phyloP scores from a whole-genome alignment of 306 rosid genomes.

The Lathyrus sativus region DNA sequence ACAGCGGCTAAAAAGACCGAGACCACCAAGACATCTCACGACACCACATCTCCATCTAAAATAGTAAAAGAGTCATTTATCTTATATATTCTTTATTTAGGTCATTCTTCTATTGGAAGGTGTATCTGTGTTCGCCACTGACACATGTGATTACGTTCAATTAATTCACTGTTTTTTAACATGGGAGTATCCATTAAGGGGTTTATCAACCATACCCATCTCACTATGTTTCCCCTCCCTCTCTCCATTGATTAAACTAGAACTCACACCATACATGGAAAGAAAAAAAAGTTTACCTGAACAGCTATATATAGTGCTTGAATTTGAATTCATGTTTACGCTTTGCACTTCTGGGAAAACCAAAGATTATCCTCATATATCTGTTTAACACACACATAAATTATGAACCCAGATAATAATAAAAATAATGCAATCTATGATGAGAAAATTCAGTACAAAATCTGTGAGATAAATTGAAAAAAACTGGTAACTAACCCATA shows the following conservation, averaged over 20 bases:
- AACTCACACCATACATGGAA: neutral
- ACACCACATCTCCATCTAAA: neutral
- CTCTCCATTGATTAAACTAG: conserved; percentile 6
- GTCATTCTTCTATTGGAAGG: neutral
- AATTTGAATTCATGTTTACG: no score
- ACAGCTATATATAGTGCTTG: no score
- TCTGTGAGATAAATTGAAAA: conserved; percentile 8
- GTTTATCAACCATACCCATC: conserved; percentile 25
- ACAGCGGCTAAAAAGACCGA: neutral
- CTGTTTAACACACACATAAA: no score
- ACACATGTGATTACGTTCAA: no score
- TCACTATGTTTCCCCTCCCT: neutral
- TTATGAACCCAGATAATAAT: no score
- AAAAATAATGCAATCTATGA: no score
- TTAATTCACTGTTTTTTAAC: no score
- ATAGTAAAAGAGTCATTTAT: neutral
- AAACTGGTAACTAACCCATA: conserved; percentile 32
- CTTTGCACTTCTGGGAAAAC: no score
- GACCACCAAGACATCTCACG: neutral
- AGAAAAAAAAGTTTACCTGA: neutral
- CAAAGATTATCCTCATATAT: no score
- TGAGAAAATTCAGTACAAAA: neutral
- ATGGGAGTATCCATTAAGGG: conserved; percentile 13
- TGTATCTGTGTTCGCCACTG: no score
- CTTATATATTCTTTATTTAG: neutral